Evolutionary conservation across 2,329 filamentous ascomycete genomes (phyloP).

Genomic region (Colletotrichum sublineola): DNA sequence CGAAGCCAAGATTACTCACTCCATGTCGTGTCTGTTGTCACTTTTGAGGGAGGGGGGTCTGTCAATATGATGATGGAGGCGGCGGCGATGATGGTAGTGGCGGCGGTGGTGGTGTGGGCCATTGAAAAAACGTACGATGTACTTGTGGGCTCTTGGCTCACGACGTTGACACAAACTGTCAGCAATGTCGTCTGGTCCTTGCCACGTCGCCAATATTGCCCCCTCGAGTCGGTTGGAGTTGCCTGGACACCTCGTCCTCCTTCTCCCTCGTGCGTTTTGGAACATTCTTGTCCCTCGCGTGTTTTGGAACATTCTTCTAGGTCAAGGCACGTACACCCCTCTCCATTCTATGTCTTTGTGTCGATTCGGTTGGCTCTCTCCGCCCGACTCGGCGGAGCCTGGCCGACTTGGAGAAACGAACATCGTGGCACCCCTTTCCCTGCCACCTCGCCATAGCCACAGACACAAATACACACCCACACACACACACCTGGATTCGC

Average conservation of each 20-base stretch:
- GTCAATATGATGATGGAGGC: background rate
- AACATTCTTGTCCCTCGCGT: too few relatives aligned
- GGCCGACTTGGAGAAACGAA: background rate
- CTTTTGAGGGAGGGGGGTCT: background rate
- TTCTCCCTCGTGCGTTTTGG: background rate
- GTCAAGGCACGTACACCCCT: background rate
- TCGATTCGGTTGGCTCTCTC: background rate
- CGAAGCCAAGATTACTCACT: background rate
- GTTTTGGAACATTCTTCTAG: background rate
- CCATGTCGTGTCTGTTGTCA: too few relatives aligned
- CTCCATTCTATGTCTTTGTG: background rate
- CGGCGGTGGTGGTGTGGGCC: background rate
- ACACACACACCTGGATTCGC: background rate
- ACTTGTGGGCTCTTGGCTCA: background rate
- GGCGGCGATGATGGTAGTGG: too few relatives aligned
- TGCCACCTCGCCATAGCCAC: background rate
- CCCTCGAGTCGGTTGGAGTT: background rate
- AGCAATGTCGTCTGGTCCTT: background rate
- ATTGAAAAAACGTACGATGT: background rate
- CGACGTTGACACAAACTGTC: conserved; percentile 4
- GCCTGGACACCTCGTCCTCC: background rate
- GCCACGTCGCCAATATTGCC: background rate
- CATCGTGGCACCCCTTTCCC: background rate
- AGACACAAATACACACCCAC: background rate
- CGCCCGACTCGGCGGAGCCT: conserved; percentile 11